Evolutionary conservation across 2,329 filamentous ascomycete genomes (phyloP), one percentile per base, ranked within the genome.

Genomic region (Pestalotiopsis sp.): DNA sequence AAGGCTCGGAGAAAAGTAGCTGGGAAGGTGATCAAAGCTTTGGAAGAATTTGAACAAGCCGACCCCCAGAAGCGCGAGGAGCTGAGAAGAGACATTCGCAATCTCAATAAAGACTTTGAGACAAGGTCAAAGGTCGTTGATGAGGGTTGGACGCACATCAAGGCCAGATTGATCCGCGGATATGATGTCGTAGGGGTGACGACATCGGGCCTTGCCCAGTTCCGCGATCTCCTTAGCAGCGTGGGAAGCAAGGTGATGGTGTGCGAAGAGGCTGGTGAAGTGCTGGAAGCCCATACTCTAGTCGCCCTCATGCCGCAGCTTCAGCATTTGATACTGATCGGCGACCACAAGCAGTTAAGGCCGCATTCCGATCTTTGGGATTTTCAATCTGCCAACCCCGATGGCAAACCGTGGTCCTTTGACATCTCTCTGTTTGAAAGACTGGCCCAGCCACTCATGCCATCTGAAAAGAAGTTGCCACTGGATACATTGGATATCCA

Each of bases 261-360:
- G 1, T 91, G 88, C 41, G 91, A 93, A 75, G 91, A 93, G 73
- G 91, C 91, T 2, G 91, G 86, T 0, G 91, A 93, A 70, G 87
- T 93, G 0, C 80, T 92, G 38, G 91, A 93, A 75, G 82, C 87
- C 0, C 90, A 92, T 68, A 80, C 88, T 3, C 75, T 92, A 1
- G 87, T 87, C 0, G 84, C 89, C 0, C 76, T 92, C 4, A 78
- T 91, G 0, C 89, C 90, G 0, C 83, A 84, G 0, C 75, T 91
- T 0, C 84, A 92, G 74, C 90, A 93, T 68, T 79, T 83, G 6
- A 87, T 92, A n/a, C 82, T 89, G 13, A 91, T 92, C 49, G 89
- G 90, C 0, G 90, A 92, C 72, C 89, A 91, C 68, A 79, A 84
- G 23, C 89, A 92, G 72, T 81, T 92, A 1, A 84, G 89, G 1